Percentiles rank a stretch among this genome's conserved stretches.
Conservation (phyloP, 2,329 filamentous ascomycete species). For the Huntiella abstrusa region DNA sequence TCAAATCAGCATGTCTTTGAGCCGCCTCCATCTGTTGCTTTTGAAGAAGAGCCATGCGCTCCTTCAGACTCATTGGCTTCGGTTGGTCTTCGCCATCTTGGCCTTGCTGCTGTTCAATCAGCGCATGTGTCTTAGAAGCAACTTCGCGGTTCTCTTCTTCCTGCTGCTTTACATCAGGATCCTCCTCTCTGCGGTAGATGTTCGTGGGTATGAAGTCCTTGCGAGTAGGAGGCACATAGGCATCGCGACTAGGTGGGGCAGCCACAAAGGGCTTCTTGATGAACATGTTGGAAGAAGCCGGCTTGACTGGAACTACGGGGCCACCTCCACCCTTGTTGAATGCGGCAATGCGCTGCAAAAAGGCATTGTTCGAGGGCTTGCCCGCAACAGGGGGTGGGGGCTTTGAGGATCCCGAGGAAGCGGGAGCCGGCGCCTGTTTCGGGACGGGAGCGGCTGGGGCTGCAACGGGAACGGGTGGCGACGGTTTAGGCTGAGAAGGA, state of each 20-base stretch:
- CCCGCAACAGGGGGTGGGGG: conserved; percentile 42
- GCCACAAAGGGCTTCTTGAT: conserved; percentile 96
- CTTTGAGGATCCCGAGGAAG: conserved; percentile 24
- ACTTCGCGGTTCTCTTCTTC: conserved; percentile 47
- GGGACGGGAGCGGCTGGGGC: conserved; percentile 22
- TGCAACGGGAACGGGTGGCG: conserved; percentile 16
- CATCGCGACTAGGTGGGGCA: conserved; percentile 79
- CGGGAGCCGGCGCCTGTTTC: conserved; percentile 22
- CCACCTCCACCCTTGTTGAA: conserved; percentile 84
- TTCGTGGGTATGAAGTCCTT: conserved; percentile 53
- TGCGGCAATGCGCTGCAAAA: conserved; percentile 88
- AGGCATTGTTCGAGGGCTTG: conserved; percentile 60
- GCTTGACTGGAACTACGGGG: conserved; percentile 80
- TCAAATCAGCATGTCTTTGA: conserved; percentile 57
- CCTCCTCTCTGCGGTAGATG: conserved; percentile 73
- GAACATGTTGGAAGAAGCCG: conserved; percentile 51
- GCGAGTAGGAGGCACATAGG: conserved; percentile 56
- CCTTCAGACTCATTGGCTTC: conserved; percentile 84
- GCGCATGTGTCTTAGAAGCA: conserved; percentile 48
- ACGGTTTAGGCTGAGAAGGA: conserved; percentile 15
- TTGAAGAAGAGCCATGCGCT: conserved; percentile 83
- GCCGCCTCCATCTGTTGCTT: conserved; percentile 87
- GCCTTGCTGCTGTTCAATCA: conserved; percentile 27
- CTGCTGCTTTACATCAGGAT: conserved; percentile 49
- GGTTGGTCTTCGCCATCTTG: conserved; percentile 58